These are phyloP conservation scores for Tricholomella constricta DNA, from an alignment of 768 basidiomycete species.

Conservation along the genomic window DNA sequence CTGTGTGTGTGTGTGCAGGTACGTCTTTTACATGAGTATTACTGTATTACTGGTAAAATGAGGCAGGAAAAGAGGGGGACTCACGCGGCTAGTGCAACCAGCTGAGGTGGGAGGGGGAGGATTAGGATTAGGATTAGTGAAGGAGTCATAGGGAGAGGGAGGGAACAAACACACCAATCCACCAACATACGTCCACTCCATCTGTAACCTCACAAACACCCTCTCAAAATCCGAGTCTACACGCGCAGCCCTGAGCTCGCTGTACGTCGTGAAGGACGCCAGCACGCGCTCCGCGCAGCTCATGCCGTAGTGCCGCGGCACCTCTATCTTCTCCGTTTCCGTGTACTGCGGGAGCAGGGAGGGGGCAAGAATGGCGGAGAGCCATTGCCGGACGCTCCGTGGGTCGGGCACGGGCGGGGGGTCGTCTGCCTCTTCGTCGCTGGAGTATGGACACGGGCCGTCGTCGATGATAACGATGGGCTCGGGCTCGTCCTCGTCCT, in stretches of 20 bases:
- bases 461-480: slow-evolving; percentile 24
- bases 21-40: background rate
- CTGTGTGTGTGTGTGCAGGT: slow-evolving; percentile 19
- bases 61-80: slow-evolving; percentile 13
- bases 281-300: slow-evolving; percentile 39
- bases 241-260: slow-evolving; percentile 50
- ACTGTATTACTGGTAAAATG: no score
- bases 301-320: slow-evolving; percentile 25
- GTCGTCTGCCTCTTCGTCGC: background rate
- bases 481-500: slow-evolving; percentile 19
- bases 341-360: slow-evolving; percentile 42
- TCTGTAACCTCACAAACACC: slow-evolving; percentile 47
- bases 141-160: no score
- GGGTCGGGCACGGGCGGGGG: no score
- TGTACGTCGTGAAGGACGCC: slow-evolving; percentile 56
- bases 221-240: slow-evolving; percentile 52
- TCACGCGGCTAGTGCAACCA: slow-evolving; percentile 63
- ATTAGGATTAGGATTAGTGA: background rate
- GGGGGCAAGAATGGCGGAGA: slow-evolving; percentile 6
- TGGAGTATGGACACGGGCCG: slow-evolving; percentile 4
- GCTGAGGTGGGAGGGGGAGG: slow-evolving; percentile 31
- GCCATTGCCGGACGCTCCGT: background rate
- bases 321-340: slow-evolving; percentile 43
- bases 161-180: slow-evolving; percentile 47
- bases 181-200: slow-evolving; percentile 70